These are phyloP conservation scores for Phytophthora sansomeana DNA, from an alignment of 352 stramenopile genomes.

Conservation along the genomic window DNA sequence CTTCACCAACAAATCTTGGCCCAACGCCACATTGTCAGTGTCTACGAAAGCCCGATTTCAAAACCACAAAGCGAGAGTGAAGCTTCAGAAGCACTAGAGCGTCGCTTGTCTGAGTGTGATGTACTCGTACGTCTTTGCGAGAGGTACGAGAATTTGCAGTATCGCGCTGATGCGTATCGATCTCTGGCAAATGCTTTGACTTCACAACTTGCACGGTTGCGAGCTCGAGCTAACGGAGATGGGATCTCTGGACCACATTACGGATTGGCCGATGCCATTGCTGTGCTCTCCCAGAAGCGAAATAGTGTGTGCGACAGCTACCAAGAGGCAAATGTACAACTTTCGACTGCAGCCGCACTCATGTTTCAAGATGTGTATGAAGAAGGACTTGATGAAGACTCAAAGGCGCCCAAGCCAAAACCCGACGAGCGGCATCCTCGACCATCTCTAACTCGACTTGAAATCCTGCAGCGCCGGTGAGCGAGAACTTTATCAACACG, in stretches of 20 bases:
- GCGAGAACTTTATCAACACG: not conserved
- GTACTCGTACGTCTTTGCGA: slow-evolving; percentile 55
- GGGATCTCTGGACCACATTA: slow-evolving; percentile 16
- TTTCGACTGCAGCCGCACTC: slow-evolving; percentile 32
- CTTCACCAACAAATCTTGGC: slow-evolving; percentile 54
- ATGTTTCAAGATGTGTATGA: slow-evolving; percentile 30
- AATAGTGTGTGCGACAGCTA: slow-evolving; percentile 51
- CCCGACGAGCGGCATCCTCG: slow-evolving; percentile 31
- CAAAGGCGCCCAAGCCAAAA: slow-evolving; percentile 19
- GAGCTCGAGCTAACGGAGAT: slow-evolving; percentile 34
- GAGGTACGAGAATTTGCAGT: slow-evolving; percentile 42
- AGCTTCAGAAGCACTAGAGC: slow-evolving; percentile 32
- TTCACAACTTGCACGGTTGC: slow-evolving; percentile 48
- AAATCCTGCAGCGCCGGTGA: slow-evolving; percentile 36
- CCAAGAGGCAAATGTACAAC: slow-evolving; percentile 32
- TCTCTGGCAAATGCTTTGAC: slow-evolving; percentile 66
- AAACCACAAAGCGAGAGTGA: slow-evolving; percentile 28
- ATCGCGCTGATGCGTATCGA: slow-evolving; percentile 56
- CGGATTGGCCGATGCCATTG: slow-evolving; percentile 57
- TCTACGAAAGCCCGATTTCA: slow-evolving; percentile 53
- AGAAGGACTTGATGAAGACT: slow-evolving; percentile 17
- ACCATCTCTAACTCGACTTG: slow-evolving; percentile 31
- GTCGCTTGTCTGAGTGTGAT: slow-evolving; percentile 58
- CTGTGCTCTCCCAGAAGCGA: slow-evolving; percentile 54
- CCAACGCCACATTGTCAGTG: slow-evolving; percentile 54